Conservation (phyloP, 768 basidiomycete species). For the Vararia minispora region DNA sequence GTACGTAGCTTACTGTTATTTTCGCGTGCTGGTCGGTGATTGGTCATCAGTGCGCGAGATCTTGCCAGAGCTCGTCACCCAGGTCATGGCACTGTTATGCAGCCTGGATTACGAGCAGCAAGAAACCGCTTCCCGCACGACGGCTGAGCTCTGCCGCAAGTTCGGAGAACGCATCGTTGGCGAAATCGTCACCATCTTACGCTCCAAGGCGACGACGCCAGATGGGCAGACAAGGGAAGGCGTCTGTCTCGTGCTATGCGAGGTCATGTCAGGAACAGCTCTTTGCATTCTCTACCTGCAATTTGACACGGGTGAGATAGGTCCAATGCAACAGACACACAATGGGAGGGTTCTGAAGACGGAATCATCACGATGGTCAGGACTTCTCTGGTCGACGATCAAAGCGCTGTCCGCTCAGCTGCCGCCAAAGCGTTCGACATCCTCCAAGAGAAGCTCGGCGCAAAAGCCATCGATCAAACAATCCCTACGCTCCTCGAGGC, state of each 20-base stretch:
- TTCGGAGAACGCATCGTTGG: constrained; percentile 86
- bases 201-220: constrained; percentile 46
- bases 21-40: not conserved
- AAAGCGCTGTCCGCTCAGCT: constrained; percentile 74
- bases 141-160: constrained; percentile 85
- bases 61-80: constrained; percentile 70
- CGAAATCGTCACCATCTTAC: constrained; percentile 75
- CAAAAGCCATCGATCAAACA: constrained; percentile 89
- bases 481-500: constrained; percentile 93
- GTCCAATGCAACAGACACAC: constrained; percentile 72
- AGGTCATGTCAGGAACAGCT: constrained; percentile 59
- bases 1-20: constrained; percentile 27
- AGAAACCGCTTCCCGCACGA: constrained; percentile 89
- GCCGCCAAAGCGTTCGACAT: constrained; percentile 86
- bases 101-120: constrained; percentile 76
- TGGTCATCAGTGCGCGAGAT: constrained; percentile 67
- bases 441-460: constrained; percentile 85
- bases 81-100: constrained; percentile 70
- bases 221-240: constrained; percentile 67
- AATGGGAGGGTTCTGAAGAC: constrained; percentile 81
- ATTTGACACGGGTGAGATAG: constrained; percentile 29
- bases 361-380: constrained; percentile 83
- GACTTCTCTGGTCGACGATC: constrained; percentile 77
- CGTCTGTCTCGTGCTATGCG: constrained; percentile 77
- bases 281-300: not conserved